Evolutionary conservation across 495 filamentous ascomycete species (phyloP).

Genomic region (Apodospora peruviana): DNA sequence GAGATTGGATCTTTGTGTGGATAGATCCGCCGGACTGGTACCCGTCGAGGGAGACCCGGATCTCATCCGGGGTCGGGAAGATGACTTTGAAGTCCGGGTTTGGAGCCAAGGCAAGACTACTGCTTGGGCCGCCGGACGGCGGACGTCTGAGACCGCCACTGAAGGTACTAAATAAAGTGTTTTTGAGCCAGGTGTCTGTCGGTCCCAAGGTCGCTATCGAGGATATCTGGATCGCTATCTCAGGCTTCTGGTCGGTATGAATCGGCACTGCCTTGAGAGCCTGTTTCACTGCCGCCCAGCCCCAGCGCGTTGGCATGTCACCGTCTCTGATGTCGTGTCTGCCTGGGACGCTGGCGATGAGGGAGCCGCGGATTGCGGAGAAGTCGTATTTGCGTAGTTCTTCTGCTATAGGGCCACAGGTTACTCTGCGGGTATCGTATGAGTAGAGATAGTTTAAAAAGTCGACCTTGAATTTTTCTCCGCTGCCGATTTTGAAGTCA

Average conservation of each 20-base stretch:
- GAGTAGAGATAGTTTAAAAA: slow-evolving; percentile 65
- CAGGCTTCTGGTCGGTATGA: slow-evolving; percentile 28
- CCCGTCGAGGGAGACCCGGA: slow-evolving; percentile 73
- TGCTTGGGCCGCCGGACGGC: not conserved
- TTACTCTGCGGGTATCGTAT: slow-evolving; percentile 56
- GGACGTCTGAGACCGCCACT: slow-evolving; percentile 17
- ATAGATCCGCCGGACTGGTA: slow-evolving; percentile 76
- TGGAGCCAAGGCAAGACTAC: not conserved
- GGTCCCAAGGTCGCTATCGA: slow-evolving; percentile 77
- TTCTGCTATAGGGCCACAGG: slow-evolving; percentile 44
- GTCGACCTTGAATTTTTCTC: slow-evolving; percentile 69
- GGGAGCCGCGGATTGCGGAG: slow-evolving; percentile 57
- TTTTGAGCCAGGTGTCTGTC: slow-evolving; percentile 68
- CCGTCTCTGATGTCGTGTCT: slow-evolving; percentile 43
- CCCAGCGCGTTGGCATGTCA: slow-evolving; percentile 53
- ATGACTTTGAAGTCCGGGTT: slow-evolving; percentile 52
- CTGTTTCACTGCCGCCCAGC: slow-evolving; percentile 65
- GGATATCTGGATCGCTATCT: slow-evolving; percentile 72
- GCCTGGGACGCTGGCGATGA: slow-evolving; percentile 74
- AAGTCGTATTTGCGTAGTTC: slow-evolving; percentile 66
- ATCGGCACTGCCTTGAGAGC: slow-evolving; percentile 51
- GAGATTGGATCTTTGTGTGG: slow-evolving; percentile 68
- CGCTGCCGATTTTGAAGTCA: slow-evolving; percentile 46
- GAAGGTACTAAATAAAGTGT: slow-evolving; percentile 55
- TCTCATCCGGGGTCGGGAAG: slow-evolving; percentile 75